phyloP scores from a whole-genome alignment of 305 asterid genomes.

The Lippia alba region DNA sequence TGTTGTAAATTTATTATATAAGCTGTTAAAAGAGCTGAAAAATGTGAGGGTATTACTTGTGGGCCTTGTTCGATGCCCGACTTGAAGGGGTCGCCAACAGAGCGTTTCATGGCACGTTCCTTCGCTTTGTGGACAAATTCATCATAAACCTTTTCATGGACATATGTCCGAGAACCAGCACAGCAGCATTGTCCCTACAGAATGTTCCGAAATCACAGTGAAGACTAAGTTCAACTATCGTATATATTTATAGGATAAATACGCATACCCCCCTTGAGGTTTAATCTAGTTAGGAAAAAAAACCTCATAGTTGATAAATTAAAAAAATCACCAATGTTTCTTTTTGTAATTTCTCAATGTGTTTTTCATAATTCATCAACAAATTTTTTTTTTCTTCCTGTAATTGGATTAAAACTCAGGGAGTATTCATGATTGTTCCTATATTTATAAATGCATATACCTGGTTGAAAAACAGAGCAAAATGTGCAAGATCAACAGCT shows the following conservation, averaged over 20 bases:
- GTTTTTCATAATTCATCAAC: too few species aligned
- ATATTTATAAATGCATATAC: slow-evolving; percentile 33
- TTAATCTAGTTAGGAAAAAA: too few species aligned
- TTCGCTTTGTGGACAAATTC: slow-evolving; percentile 67
- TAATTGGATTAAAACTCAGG: too few species aligned
- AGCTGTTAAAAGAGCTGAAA: too few species aligned
- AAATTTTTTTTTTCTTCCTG: too few species aligned
- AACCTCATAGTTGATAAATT: too few species aligned
- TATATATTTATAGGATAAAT: too few species aligned
- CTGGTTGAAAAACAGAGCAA: slow-evolving; percentile 76
- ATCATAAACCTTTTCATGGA: slow-evolving; percentile 66
- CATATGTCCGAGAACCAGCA: slow-evolving; percentile 69
- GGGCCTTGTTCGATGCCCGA: slow-evolving; percentile 68
- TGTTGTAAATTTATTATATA: too few species aligned
- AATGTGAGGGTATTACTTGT: slow-evolving; percentile 47
- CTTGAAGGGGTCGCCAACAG: slow-evolving; percentile 74
- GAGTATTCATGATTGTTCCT: too few species aligned
- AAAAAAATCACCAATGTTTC: too few species aligned
- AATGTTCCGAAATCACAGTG: neutral
- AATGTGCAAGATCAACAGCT: slow-evolving; percentile 66
- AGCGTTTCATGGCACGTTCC: slow-evolving; percentile 55
- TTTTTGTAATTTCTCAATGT: too few species aligned
- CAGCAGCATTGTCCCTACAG: slow-evolving; percentile 77
- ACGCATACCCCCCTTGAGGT: too few species aligned
- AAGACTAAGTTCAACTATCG: neutral